phyloP scores from a whole-genome alignment of 2,329 filamentous ascomycete genomes.

The Claviceps sp. region DNA sequence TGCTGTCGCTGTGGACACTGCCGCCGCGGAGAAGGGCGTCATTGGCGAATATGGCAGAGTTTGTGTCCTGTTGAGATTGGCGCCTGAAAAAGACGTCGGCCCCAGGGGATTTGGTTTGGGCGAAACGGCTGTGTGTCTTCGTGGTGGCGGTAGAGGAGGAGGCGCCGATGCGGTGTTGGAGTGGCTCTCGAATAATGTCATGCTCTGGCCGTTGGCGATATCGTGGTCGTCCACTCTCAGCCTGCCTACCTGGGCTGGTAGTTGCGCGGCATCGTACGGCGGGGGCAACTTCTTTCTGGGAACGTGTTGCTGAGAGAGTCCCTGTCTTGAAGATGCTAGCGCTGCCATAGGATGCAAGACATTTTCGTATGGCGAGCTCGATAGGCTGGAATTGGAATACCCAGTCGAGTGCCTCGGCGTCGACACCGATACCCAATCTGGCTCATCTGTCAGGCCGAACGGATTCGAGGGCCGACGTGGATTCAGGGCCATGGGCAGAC shows the following conservation, averaged over 20 bases:
- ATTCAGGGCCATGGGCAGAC: conserved; percentile 52
- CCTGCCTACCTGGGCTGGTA: conserved; percentile 33
- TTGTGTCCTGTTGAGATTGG: conserved; percentile 12
- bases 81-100: conserved; percentile 2
- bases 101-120: conserved; percentile 3
- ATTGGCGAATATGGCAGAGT: conserved; percentile 15
- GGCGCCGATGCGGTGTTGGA: conserved; percentile 12
- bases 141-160: conserved; percentile 24
- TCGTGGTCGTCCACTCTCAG: conserved; percentile 19
- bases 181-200: neutral
- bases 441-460: conserved; percentile 58
- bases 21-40: conserved; percentile 14
- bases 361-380: conserved; percentile 46
- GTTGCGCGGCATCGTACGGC: conserved; percentile 31
- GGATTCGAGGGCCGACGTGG: conserved; percentile 67
- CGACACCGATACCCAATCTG: conserved; percentile 68
- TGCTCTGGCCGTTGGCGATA: neutral
- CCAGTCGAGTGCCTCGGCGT: conserved; percentile 42
- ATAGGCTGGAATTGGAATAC: conserved; percentile 42
- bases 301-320: conserved; percentile 24
- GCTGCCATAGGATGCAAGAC: conserved; percentile 33
- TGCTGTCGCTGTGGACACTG: neutral
- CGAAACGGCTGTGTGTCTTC: conserved; percentile 25
- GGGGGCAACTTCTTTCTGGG: conserved; percentile 38
- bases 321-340: conserved; percentile 25